A percentile compares a stretch with the other conserved stretches of the same genome.
Conservation (phyloP, 352 stramenopile species). For the Aphanomyces euteiches region DNA sequence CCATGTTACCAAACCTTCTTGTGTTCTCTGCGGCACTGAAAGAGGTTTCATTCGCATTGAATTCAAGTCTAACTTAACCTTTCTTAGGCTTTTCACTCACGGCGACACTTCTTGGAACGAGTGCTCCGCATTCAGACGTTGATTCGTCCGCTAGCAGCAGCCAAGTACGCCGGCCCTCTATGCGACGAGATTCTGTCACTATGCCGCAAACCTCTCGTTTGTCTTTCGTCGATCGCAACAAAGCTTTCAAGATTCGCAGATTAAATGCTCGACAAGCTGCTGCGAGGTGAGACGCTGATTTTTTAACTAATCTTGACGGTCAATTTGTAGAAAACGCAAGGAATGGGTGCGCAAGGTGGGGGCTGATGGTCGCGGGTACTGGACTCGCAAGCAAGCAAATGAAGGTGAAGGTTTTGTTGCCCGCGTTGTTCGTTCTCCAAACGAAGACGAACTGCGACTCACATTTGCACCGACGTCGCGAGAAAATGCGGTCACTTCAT, state of each 20-base stretch:
- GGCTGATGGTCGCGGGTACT: slow-evolving; percentile 63
- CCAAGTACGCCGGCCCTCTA: background rate
- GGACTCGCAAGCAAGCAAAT: slow-evolving; percentile 38
- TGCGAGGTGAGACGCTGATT: background rate
- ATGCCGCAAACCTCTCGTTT: background rate
- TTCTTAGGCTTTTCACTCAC: slow-evolving; percentile 9
- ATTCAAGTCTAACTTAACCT: background rate
- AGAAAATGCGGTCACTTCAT: slow-evolving; percentile 57
- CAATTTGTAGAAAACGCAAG: slow-evolving; percentile 47
- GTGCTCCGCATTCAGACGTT: background rate
- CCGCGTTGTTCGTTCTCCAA: slow-evolving; percentile 58
- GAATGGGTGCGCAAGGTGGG: slow-evolving; percentile 74
- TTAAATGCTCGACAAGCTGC: slow-evolving; percentile 12
- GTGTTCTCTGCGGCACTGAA: slow-evolving; percentile 11
- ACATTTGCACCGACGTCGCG: slow-evolving; percentile 65
- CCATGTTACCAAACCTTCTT: background rate
- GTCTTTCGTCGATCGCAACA: slow-evolving; percentile 22
- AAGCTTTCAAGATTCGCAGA: slow-evolving; percentile 17
- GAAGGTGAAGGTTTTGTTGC: slow-evolving; percentile 63
- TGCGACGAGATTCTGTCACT: slow-evolving; percentile 1
- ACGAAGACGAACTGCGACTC: slow-evolving; percentile 52
- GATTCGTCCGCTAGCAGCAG: background rate
- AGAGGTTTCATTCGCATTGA: background rate
- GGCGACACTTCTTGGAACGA: slow-evolving; percentile 7
- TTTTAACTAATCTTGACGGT: background rate